Evolutionary conservation across 2,329 filamentous ascomycete species (phyloP), one percentile per base, ranked within the genome.

Genomic region (Talaromyces sp.): DNA sequence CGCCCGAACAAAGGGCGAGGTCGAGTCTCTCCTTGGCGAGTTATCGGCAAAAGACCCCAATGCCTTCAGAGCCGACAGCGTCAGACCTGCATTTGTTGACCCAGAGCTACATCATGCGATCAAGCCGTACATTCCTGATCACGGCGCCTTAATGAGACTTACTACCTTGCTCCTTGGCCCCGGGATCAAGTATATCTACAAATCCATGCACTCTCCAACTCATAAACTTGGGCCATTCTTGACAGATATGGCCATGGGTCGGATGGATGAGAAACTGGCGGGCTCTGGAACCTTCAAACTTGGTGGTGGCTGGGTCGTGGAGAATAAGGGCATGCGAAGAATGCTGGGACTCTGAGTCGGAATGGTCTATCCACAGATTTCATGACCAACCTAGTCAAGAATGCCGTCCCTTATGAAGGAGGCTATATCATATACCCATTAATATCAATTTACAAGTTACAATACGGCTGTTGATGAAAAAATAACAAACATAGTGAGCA

Each of bases 1-100:
- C 63, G 85, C 77, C 1, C 75, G 80, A 11, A 78, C 88, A 50
- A 91, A 92, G 68, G 89, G 88, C 11, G 78, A 84, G 65, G 81
- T 83, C 0, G 89, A 92, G 70, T 58, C 76, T 1, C 70, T 75
- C 1, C 77, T 92, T 1, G 76, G 86, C 1, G 76, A 78, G 0
- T 68, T 90, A 13, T 67, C 72, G 13, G 70, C 73, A 27, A 56
- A 65, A 57, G 69, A 74, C 4, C 68, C 69, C 2, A 16, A 43
- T 4, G 63, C 65, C 4, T 77, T 90, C 49, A 77, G 75, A 27
- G 76, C 82, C 1, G 81, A 82, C 60, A 83, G 80, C 10, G 73
- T 86, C 6, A 79, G 88, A 0, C 86, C 87, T 0, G 82, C 66
- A 0, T 80, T 73, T 7, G 81, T 91, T 10, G 88, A 91, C 60